A percentile compares a stretch with the other conserved stretches of the same genome.
phyloP scores from a whole-genome alignment of 1,284 basidiomycete species.

The Pterulicium gracile region DNA sequence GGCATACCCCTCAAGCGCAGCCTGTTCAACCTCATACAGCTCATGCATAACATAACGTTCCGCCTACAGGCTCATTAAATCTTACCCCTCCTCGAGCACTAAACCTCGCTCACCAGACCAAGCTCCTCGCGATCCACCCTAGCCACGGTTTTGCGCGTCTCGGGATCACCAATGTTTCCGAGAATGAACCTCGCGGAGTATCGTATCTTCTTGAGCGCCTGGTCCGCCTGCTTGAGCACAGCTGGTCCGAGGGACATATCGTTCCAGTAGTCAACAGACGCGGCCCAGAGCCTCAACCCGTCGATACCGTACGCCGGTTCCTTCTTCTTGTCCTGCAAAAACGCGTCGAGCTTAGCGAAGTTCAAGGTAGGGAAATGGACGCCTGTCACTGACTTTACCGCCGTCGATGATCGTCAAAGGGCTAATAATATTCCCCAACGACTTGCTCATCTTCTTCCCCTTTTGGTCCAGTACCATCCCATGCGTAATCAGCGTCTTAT shows the following conservation, averaged over 20 bases:
- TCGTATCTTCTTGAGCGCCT: constrained; percentile 78
- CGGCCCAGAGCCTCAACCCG: constrained; percentile 85
- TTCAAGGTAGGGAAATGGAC: background rate
- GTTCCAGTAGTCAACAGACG: constrained; percentile 82
- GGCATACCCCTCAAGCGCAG: constrained; percentile 59
- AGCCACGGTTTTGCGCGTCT: constrained; percentile 19
- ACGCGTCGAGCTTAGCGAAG: constrained; percentile 1
- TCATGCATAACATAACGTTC: constrained; percentile 86
- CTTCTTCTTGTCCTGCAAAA: constrained; percentile 48
- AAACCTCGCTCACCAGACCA: constrained; percentile 60
- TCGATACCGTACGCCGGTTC: constrained; percentile 81
- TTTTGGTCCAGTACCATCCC: constrained; percentile 92
- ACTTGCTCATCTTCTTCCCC: constrained; percentile 99
- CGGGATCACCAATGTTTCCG: constrained; percentile 55
- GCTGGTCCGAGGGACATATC: constrained; percentile 83
- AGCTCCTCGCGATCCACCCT: constrained; percentile 37
- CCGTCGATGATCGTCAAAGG: constrained; percentile 79
- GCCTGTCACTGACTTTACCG: constrained; percentile 47
- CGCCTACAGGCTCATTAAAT: constrained; percentile 45
- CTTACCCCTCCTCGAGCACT: too few species aligned
- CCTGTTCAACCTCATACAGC: constrained; percentile 61
- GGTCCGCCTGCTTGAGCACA: constrained; percentile 69
- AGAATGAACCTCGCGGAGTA: constrained; percentile 88
- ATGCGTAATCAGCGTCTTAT: constrained; percentile 83
- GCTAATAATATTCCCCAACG: constrained; percentile 84